Evolutionary conservation across 106 monocot genomes (phyloP).

Genomic region (Phalaenopsis aphrodite): DNA sequence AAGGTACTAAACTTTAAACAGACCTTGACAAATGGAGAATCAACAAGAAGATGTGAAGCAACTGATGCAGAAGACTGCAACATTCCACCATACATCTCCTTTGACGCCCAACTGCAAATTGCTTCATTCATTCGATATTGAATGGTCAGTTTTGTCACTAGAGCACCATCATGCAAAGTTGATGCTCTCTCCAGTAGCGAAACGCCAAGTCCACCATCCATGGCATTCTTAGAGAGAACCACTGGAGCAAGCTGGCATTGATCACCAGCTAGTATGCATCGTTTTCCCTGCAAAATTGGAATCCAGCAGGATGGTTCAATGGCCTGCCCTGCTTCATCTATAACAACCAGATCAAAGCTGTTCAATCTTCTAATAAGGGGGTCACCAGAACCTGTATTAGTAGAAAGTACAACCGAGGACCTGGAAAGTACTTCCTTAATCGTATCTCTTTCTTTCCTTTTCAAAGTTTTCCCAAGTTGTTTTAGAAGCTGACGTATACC

Average conservation of each 20-base stretch:
- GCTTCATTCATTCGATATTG: constrained; percentile 95
- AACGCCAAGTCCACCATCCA: constrained; percentile 88
- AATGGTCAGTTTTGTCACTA: constrained; percentile 54
- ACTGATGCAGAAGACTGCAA: constrained; percentile 64
- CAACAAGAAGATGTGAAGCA: constrained; percentile 76
- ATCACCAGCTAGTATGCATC: constrained; percentile 90
- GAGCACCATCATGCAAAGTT: constrained; percentile 50
- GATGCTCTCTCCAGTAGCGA: constrained; percentile 80
- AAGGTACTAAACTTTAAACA: constrained; percentile 3
- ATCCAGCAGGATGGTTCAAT: constrained; percentile 97
- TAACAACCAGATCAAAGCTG: constrained; percentile 84
- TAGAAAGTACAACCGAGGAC: constrained; percentile 81
- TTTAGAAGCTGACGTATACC: constrained; percentile 91
- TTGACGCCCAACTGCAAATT: constrained; percentile 95
- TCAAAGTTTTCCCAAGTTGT: constrained; percentile 84
- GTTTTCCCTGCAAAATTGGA: constrained; percentile 84
- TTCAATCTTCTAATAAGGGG: constrained; percentile 63
- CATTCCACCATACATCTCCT: constrained; percentile 79
- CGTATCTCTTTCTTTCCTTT: constrained; percentile 89
- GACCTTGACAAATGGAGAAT: constrained; percentile 95
- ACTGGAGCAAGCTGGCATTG: constrained; percentile 90
- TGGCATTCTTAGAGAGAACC: constrained; percentile 75
- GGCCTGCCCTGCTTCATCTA: constrained; percentile 94
- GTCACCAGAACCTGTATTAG: constrained; percentile 86
- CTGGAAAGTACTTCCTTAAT: constrained; percentile 71